These are phyloP conservation scores for Dendrostoma leiphaemia DNA, from an alignment of 2,329 filamentous ascomycete species.

Conservation along the genomic window DNA sequence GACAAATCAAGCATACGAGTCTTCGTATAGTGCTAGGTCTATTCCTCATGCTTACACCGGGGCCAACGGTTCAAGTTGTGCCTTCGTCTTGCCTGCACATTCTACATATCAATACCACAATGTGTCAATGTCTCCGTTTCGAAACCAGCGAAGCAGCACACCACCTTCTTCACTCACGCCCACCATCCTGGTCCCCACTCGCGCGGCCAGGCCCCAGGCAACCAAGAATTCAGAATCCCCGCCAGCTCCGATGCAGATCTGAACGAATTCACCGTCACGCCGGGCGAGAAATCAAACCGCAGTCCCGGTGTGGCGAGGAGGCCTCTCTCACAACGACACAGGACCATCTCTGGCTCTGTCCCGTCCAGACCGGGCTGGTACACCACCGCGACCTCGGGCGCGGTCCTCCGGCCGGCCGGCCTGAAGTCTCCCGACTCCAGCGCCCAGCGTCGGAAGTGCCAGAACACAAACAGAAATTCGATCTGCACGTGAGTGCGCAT, in stretches of 20 bases:
- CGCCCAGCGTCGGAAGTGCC: neutral
- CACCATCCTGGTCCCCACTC: neutral
- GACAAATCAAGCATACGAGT: too few relatives aligned
- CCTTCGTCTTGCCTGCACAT: too few relatives aligned
- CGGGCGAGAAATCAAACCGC: neutral
- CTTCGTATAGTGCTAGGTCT: too few relatives aligned
- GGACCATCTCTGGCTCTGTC: neutral
- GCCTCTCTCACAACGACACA: neutral
- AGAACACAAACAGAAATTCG: neutral
- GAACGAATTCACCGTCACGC: neutral
- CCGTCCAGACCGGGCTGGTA: neutral
- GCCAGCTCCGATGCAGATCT: neutral
- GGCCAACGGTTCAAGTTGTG: too few relatives aligned
- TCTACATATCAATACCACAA: too few relatives aligned
- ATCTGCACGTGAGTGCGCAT: neutral
- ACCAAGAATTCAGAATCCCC: neutral
- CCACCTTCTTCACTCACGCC: neutral
- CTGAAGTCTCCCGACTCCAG: neutral
- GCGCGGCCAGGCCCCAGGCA: neutral
- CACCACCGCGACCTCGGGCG: neutral
- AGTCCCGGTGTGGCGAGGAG: neutral
- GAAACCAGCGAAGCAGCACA: neutral
- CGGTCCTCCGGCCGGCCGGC: neutral
- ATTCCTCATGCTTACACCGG: too few relatives aligned
- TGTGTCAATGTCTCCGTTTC: too few relatives aligned